Evolutionary conservation across 306 rosid genomes (phyloP).

Genomic region (Quercus aquifolioides): DNA sequence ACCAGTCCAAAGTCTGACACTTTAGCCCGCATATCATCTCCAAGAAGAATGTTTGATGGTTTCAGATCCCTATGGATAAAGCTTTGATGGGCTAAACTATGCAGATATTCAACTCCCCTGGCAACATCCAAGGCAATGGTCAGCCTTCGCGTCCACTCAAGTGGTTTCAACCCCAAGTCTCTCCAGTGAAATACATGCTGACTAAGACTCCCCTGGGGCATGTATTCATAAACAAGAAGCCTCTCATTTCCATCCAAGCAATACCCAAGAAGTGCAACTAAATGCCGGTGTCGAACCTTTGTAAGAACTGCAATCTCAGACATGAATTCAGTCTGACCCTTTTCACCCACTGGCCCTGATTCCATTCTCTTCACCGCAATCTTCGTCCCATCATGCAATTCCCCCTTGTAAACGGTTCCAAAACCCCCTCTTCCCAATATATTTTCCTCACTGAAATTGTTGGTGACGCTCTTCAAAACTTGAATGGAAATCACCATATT

Average conservation of each 20-base stretch:
- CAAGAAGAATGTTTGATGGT: slow-evolving; percentile 92
- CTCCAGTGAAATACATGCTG: slow-evolving; percentile 55
- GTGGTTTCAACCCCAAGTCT: slow-evolving; percentile 52
- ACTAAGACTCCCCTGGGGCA: slow-evolving; percentile 87
- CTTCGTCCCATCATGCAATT: slow-evolving; percentile 79
- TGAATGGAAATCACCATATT: slow-evolving; percentile 69
- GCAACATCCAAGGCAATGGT: slow-evolving; percentile 88
- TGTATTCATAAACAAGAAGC: slow-evolving; percentile 86
- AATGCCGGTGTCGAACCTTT: slow-evolving; percentile 73
- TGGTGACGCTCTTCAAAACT: slow-evolving; percentile 64
- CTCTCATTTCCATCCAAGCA: slow-evolving; percentile 83
- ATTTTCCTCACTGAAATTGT: slow-evolving; percentile 57
- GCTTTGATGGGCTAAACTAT: slow-evolving; percentile 68
- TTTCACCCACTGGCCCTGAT: slow-evolving; percentile 54
- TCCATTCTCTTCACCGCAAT: slow-evolving; percentile 98
- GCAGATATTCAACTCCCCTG: slow-evolving; percentile 88
- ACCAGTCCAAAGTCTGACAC: slow-evolving; percentile 94
- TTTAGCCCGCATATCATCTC: slow-evolving; percentile 84
- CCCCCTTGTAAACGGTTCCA: slow-evolving; percentile 83
- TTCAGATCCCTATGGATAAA: slow-evolving; percentile 94
- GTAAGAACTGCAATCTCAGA: slow-evolving; percentile 86
- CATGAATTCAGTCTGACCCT: slow-evolving; percentile 65
- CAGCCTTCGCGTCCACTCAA: slow-evolving; percentile 81
- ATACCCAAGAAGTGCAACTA: slow-evolving; percentile 91
- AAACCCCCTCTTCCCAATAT: slow-evolving; percentile 83